phyloP scores from a whole-genome alignment of 1,284 basidiomycete species.

The Phylloboletellus chloephorus region DNA sequence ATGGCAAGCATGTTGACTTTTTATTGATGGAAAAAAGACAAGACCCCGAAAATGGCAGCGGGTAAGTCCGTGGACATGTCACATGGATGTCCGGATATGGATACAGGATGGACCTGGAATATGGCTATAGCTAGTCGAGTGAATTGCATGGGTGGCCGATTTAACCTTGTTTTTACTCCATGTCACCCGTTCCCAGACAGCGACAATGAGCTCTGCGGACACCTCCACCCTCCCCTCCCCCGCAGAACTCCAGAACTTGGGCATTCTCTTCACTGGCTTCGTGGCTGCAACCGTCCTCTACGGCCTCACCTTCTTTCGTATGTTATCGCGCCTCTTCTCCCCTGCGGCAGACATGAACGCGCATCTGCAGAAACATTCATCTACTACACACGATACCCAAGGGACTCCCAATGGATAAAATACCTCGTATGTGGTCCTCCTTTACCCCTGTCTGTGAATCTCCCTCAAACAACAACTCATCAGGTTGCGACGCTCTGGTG shows the following conservation, averaged over 20 bases:
- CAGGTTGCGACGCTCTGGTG: slow-evolving; percentile 35
- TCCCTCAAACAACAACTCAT: not conserved
- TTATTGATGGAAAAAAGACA: too few species aligned
- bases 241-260: slow-evolving; percentile 30
- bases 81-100: slow-evolving; percentile 7
- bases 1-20: too few species aligned
- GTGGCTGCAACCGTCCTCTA: slow-evolving; percentile 35
- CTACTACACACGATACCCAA: slow-evolving; percentile 36
- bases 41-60: too few species aligned
- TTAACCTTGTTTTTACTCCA: slow-evolving; percentile 12
- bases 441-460: not conserved
- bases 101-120: slow-evolving; percentile 2
- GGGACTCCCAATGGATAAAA: slow-evolving; percentile 27
- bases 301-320: slow-evolving; percentile 42
- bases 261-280: slow-evolving; percentile 36
- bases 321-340: slow-evolving; percentile 12
- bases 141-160: slow-evolving; percentile 12
- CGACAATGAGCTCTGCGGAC: slow-evolving; percentile 16
- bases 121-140: not conserved
- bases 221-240: slow-evolving; percentile 12
- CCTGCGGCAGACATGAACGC: not conserved
- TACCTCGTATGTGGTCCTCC: slow-evolving; percentile 24
- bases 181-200: slow-evolving; percentile 9
- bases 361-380: slow-evolving; percentile 35
- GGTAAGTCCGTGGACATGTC: too few species aligned